Percentiles rank a stretch among this genome's conserved stretches.
Evolutionary conservation across 1,284 basidiomycete species (phyloP).

Genomic region (Rhodotorula mucilaginosa): DNA sequence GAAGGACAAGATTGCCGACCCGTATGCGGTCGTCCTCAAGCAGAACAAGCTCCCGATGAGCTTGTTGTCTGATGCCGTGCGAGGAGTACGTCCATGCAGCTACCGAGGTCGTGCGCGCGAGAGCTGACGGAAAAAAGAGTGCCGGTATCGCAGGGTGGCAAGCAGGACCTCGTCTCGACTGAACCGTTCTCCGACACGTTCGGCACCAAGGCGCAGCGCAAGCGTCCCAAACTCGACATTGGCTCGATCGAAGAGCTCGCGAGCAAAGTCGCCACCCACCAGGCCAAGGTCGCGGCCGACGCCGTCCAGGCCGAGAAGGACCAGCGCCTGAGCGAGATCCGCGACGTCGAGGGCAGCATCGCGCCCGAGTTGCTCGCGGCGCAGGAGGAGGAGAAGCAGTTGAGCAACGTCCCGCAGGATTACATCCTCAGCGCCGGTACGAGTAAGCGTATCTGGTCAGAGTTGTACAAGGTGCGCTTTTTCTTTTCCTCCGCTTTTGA

Average conservation of each 20-base stretch:
- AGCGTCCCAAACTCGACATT: slow-evolving; percentile 75
- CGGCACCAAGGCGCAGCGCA: slow-evolving; percentile 88
- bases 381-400: slow-evolving; percentile 34
- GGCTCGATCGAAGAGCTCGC: slow-evolving; percentile 84
- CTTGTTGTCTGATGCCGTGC: slow-evolving; percentile 65
- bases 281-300: slow-evolving; percentile 29
- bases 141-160: slow-evolving; percentile 27
- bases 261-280: slow-evolving; percentile 44
- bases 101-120: no score
- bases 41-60: slow-evolving; percentile 95
- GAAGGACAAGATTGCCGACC: slow-evolving; percentile 77
- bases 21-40: slow-evolving; percentile 85
- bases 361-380: slow-evolving; percentile 36
- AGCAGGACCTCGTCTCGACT: slow-evolving; percentile 75
- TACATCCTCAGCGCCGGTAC: slow-evolving; percentile 61
- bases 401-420: slow-evolving; percentile 44
- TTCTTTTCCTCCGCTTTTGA: not conserved
- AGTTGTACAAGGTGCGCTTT: slow-evolving; percentile 74
- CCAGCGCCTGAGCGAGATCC: slow-evolving; percentile 32
- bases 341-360: slow-evolving; percentile 40
- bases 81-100: slow-evolving; percentile 9
- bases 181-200: slow-evolving; percentile 91
- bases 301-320: slow-evolving; percentile 34
- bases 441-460: slow-evolving; percentile 91
- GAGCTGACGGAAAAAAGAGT: no score